A percentile compares a stretch with the other conserved stretches of the same genome.
These are phyloP conservation scores for Dactylellina sp. DNA, from an alignment of 2,329 filamentous ascomycete genomes.

Conservation along the genomic window DNA sequence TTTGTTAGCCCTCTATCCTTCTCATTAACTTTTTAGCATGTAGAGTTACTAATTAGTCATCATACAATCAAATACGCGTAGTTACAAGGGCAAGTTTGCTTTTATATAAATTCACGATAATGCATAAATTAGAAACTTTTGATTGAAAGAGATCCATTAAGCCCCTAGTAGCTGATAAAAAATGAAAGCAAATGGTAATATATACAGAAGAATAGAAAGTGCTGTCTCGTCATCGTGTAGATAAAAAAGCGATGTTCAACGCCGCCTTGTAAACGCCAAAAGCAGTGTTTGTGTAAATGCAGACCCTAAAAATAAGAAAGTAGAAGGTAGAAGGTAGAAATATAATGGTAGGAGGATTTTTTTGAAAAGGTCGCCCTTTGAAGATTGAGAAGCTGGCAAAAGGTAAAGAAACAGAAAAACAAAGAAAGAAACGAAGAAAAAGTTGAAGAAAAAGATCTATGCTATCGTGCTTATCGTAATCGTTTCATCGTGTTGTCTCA, in stretches of 20 bases:
- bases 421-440: background rate
- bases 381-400: background rate
- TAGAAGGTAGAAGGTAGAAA: background rate
- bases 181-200: slow-evolving; percentile 18
- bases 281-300: slow-evolving; percentile 15
- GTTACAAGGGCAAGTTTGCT: too few relatives aligned
- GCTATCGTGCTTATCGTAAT: slow-evolving; percentile 19
- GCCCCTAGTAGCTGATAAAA: background rate
- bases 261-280: slow-evolving; percentile 34
- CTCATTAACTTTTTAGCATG: too few relatives aligned
- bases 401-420: background rate
- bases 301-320: slow-evolving; percentile 4
- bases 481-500: slow-evolving; percentile 11
- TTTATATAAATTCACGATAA: too few relatives aligned
- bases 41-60: too few relatives aligned
- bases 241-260: slow-evolving; percentile 12
- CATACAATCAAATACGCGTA: too few relatives aligned
- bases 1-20: too few relatives aligned
- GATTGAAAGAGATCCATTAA: too few relatives aligned
- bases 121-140: too few relatives aligned
- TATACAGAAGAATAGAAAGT: slow-evolving; percentile 29
- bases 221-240: slow-evolving; percentile 5
- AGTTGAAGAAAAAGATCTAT: slow-evolving; percentile 14
- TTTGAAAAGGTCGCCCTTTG: background rate
- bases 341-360: too few relatives aligned